phyloP scores from a whole-genome alignment of 2,329 filamentous ascomycete species.

The Chaetomiaceae sp. region DNA sequence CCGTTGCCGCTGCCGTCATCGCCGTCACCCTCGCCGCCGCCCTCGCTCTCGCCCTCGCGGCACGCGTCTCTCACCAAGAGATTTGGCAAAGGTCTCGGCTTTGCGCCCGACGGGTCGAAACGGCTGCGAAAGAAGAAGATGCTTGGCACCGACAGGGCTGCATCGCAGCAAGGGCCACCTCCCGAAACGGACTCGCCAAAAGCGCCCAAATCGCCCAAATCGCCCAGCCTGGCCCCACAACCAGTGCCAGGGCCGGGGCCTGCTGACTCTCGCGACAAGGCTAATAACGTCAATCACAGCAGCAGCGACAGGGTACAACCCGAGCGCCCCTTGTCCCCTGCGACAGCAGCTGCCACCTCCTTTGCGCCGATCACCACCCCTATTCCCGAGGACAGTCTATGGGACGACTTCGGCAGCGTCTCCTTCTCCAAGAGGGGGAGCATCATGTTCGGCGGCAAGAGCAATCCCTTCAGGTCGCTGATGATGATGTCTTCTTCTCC shows the following conservation, averaged over 20 bases:
- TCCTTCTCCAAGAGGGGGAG: constrained; percentile 59
- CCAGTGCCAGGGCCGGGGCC: constrained; percentile 11
- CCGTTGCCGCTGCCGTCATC: too few relatives aligned
- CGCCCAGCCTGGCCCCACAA: constrained; percentile 17
- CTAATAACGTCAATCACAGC: constrained; percentile 2
- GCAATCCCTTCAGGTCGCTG: constrained; percentile 16
- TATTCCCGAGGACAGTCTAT: constrained; percentile 50
- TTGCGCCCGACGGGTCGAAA: constrained; percentile 16
- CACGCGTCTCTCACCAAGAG: constrained; percentile 14
- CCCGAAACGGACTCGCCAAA: too few relatives aligned
- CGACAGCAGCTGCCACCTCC: constrained; percentile 24
- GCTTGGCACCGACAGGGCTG: constrained; percentile 21
- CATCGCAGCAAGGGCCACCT: constrained; percentile 14
- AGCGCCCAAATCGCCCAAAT: constrained; percentile 23
- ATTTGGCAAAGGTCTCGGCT: constrained; percentile 18
- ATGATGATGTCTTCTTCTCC: too few relatives aligned
- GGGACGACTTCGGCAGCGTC: constrained; percentile 54
- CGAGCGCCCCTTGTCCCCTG: constrained; percentile 18
- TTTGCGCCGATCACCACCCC: constrained; percentile 49
- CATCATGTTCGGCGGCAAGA: constrained; percentile 52
- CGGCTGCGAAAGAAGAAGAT: constrained; percentile 23
- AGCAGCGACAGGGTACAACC: constrained; percentile 5
- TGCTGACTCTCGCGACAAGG: neutral
- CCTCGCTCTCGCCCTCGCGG: constrained; percentile 5
- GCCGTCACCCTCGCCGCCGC: too few relatives aligned